A percentile compares a stretch with the other conserved stretches of the same genome.
phyloP scores from a whole-genome alignment of 2,329 filamentous ascomycete species.

The Pyricularia pennisetigena region DNA sequence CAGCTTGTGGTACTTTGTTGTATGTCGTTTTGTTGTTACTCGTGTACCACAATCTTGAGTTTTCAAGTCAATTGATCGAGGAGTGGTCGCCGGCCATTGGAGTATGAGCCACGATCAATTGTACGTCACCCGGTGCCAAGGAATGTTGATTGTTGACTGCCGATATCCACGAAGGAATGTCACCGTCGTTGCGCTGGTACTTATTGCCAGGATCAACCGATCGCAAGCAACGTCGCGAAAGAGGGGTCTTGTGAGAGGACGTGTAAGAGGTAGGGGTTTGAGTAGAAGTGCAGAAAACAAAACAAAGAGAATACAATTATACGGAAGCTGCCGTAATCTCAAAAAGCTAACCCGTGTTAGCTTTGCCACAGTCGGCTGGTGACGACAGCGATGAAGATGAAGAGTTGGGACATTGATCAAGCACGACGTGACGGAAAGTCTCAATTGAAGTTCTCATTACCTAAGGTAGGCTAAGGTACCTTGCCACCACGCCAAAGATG shows the following conservation, averaged over 20 bases:
- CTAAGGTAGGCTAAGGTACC: too few relatives aligned
- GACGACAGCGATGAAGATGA: neutral
- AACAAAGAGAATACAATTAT: neutral
- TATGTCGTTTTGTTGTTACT: neutral
- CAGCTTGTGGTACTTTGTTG: neutral
- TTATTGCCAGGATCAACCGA: neutral
- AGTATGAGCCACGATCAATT: neutral
- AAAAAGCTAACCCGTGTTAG: neutral
- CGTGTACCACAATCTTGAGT: neutral
- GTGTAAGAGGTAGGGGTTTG: neutral
- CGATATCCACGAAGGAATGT: neutral
- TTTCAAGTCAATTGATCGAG: neutral
- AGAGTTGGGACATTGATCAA: neutral
- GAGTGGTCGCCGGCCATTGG: neutral
- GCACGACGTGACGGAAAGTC: neutral
- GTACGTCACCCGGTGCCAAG: neutral
- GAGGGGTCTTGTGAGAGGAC: neutral
- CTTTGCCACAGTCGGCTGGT: neutral
- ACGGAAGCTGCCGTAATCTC: neutral
- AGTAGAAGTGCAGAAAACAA: neutral
- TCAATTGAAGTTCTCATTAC: neutral
- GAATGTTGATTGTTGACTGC: neutral
- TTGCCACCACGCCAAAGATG: neutral
- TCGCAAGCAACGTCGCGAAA: neutral
- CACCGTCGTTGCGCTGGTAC: neutral